A percentile compares a stretch with the other conserved stretches of the same genome.
Conservation (phyloP, 1,284 basidiomycete species). For the Rhodotorula sp. region DNA sequence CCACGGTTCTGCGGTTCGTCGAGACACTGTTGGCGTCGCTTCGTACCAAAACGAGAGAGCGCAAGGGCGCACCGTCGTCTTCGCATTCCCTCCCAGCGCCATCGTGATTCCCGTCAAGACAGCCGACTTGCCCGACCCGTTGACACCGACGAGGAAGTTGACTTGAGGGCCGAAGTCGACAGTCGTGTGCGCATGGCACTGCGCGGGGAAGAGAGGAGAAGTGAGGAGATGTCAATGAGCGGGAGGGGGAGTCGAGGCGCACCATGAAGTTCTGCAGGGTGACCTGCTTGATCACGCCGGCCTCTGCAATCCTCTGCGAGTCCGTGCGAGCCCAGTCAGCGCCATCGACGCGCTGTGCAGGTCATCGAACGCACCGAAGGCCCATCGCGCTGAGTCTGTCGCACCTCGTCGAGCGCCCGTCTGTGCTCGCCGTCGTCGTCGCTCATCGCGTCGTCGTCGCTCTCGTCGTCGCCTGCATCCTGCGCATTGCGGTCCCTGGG, state of each 20-base stretch:
- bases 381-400: background rate
- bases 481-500: background rate
- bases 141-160: conserved; percentile 92
- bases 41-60: background rate
- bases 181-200: conserved; percentile 73
- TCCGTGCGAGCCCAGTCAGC: background rate
- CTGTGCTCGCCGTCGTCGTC: background rate
- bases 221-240: background rate
- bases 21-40: background rate
- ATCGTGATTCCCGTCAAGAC: conserved; percentile 90
- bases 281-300: conserved; percentile 81
- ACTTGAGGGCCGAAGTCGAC: conserved; percentile 82
- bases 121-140: conserved; percentile 84
- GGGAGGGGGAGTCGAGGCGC: background rate
- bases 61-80: conserved; percentile 68
- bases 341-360: too few species aligned
- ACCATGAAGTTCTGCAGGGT: conserved; percentile 79
- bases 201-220: background rate
- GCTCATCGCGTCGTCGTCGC: background rate
- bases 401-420: conserved; percentile 2
- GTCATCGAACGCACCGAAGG: background rate
- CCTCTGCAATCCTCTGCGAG: conserved; percentile 60
- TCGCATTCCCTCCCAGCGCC: conserved; percentile 88
- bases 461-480: background rate
- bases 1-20: conserved; percentile 39